These are phyloP conservation scores for Candida pseudoviswanathii DNA, from an alignment of 1,139 yeast genomes.

Conservation along the genomic window DNA sequence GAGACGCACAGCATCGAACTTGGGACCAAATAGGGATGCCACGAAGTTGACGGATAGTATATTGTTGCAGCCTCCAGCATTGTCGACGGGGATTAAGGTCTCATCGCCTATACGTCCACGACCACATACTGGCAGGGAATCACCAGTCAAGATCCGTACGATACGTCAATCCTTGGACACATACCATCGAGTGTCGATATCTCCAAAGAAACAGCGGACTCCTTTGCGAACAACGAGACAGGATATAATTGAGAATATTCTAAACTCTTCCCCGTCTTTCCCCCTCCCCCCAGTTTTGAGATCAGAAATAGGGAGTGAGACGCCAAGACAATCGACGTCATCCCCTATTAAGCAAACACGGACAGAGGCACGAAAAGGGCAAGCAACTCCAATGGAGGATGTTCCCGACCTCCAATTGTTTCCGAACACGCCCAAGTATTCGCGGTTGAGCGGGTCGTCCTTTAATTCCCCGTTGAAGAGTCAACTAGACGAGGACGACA, in stretches of 20 bases:
- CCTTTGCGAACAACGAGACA: constrained; percentile 32
- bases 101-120: constrained; percentile 8
- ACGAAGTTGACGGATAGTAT: constrained; percentile 10
- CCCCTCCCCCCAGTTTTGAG: constrained; percentile 48
- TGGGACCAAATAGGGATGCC: constrained; percentile 18
- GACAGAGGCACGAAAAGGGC: background rate
- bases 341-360: constrained; percentile 3
- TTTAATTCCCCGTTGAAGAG: constrained; percentile 31
- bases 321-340: constrained; percentile 7
- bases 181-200: constrained; percentile 38
- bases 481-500: constrained; percentile 30
- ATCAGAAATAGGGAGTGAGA: constrained; percentile 32
- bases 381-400: constrained; percentile 16
- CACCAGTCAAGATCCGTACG: constrained; percentile 25
- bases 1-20: constrained; percentile 26
- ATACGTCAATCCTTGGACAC: constrained; percentile 40
- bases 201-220: constrained; percentile 29
- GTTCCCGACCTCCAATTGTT: constrained; percentile 43
- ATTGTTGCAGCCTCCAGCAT: constrained; percentile 11
- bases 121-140: constrained; percentile 14
- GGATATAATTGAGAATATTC: constrained; percentile 42
- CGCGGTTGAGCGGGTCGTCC: constrained; percentile 19
- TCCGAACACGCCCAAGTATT: constrained; percentile 52
- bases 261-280: constrained; percentile 54
- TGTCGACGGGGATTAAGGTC: background rate